Evolutionary conservation across 208 protist species (phyloP).

Genomic region (Wallacemonas sp.): DNA sequence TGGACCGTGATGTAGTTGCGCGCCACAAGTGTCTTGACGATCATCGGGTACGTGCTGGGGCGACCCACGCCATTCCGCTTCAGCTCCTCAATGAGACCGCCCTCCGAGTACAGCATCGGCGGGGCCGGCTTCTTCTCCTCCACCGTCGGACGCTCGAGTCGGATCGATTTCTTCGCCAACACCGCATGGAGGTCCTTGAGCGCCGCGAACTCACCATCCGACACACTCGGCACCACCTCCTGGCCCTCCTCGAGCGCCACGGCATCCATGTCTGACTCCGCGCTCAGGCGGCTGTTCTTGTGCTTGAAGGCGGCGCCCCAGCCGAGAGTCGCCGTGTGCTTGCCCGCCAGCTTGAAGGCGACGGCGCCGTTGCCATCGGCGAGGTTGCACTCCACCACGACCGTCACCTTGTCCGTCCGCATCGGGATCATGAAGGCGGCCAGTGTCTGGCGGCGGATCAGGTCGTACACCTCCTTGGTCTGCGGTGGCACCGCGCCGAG

Average conservation of each 20-base stretch:
- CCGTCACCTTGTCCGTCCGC: slow-evolving; percentile 61
- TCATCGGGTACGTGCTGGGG: slow-evolving; percentile 91
- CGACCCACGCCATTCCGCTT: slow-evolving; percentile 86
- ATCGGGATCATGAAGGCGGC: slow-evolving; percentile 87
- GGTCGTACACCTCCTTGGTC: slow-evolving; percentile 80
- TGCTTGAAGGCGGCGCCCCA: slow-evolving; percentile 80
- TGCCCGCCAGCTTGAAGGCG: slow-evolving; percentile 66
- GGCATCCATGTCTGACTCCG: slow-evolving; percentile 43
- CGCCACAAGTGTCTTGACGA: slow-evolving; percentile 85
- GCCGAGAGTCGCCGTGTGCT: slow-evolving; percentile 68
- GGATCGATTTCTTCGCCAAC: slow-evolving; percentile 23
- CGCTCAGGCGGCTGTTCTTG: slow-evolving; percentile 18
- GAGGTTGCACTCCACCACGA: slow-evolving; percentile 45
- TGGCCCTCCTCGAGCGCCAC: slow-evolving; percentile 60
- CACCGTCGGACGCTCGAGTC: slow-evolving; percentile 42
- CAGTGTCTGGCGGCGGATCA: slow-evolving; percentile 78
- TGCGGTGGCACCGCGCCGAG: slow-evolving; percentile 52
- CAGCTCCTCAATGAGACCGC: slow-evolving; percentile 86
- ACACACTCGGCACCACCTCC: slow-evolving; percentile 61
- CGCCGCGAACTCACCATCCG: slow-evolving; percentile 78
- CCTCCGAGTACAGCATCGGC: slow-evolving; percentile 80
- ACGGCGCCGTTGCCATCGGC: slow-evolving; percentile 49
- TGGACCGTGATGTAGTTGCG: slow-evolving; percentile 87
- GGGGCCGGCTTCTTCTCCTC: slow-evolving; percentile 58
- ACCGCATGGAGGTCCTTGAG: slow-evolving; percentile 44